phyloP scores from a whole-genome alignment of 2,329 filamentous ascomycete species.

The Allantophomopsis cytisporea region DNA sequence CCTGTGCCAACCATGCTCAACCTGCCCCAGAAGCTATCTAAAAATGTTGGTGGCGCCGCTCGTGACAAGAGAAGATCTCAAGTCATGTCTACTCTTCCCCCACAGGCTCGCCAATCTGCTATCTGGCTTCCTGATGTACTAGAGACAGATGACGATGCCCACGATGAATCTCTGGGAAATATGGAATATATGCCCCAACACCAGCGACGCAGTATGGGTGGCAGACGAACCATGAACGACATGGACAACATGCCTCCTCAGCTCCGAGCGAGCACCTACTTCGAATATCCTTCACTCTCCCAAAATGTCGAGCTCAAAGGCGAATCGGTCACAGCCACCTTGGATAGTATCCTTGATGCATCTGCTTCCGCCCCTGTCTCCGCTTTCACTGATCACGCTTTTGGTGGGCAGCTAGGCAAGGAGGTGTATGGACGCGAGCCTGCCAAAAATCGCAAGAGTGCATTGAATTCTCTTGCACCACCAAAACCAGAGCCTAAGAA shows the following conservation, averaged over 20 bases:
- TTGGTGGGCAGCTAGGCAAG: slow-evolving; percentile 59
- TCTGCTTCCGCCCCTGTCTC: slow-evolving; percentile 77
- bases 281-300: slow-evolving; percentile 51
- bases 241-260: slow-evolving; percentile 60
- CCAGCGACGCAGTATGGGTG: slow-evolving; percentile 17
- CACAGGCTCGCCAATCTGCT: slow-evolving; percentile 24
- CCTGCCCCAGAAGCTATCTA: slow-evolving; percentile 75
- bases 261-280: slow-evolving; percentile 81
- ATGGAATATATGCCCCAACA: slow-evolving; percentile 19
- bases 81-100: slow-evolving; percentile 49
- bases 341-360: slow-evolving; percentile 86
- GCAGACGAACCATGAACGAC: slow-evolving; percentile 16
- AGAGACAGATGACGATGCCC: slow-evolving; percentile 12
- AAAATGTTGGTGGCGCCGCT: slow-evolving; percentile 47
- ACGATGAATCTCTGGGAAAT: slow-evolving; percentile 11
- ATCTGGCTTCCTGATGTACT: slow-evolving; percentile 19
- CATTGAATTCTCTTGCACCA: slow-evolving; percentile 17
- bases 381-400: slow-evolving; percentile 83
- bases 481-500: slow-evolving; percentile 9
- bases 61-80: slow-evolving; percentile 63
- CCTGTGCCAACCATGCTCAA: slow-evolving; percentile 91
- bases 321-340: slow-evolving; percentile 74
- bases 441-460: slow-evolving; percentile 37
- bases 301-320: slow-evolving; percentile 47
- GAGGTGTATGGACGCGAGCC: slow-evolving; percentile 58